phyloP scores from a whole-genome alignment of 2,329 filamentous ascomycete species.

The Macrophomina phaseolina region DNA sequence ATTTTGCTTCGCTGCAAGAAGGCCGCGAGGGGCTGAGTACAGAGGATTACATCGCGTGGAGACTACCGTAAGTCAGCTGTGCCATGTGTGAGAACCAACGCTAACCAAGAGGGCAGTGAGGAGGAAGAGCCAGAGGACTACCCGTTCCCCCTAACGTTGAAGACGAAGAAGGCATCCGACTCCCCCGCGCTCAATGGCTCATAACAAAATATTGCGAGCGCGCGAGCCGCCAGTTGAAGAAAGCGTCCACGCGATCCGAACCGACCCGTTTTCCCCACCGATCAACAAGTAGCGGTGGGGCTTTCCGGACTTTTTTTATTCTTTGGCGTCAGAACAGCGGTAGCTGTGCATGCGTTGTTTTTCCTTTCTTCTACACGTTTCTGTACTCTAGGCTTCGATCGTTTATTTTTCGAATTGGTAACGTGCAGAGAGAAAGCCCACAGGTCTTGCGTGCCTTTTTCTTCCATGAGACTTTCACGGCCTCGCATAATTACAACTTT shows the following conservation, averaged over 20 bases:
- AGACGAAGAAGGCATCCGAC: conserved; percentile 49
- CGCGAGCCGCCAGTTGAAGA: conserved; percentile 24
- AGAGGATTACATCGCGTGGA: conserved; percentile 98
- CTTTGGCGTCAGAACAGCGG: conserved; percentile 4
- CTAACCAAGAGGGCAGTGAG: conserved; percentile 64
- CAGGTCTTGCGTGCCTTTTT: neutral
- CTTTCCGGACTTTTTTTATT: conserved; percentile 22
- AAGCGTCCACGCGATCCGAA: conserved; percentile 21
- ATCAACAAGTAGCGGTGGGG: conserved; percentile 9
- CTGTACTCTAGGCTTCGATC: conserved; percentile 27
- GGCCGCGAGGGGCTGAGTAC: conserved; percentile 90
- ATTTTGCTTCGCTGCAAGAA: conserved; percentile 96
- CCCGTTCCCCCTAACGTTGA: conserved; percentile 72
- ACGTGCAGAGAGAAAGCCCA: conserved; percentile 8
- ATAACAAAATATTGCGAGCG: conserved; percentile 1
- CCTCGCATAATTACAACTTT: neutral
- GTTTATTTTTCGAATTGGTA: conserved; percentile 21
- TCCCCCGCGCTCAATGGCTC: conserved; percentile 39
- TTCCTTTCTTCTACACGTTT: neutral
- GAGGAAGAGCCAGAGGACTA: conserved; percentile 89
- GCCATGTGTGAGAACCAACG: conserved; percentile 1
- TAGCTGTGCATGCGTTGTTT: conserved; percentile 26
- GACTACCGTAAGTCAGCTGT: conserved; percentile 79
- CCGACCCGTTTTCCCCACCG: conserved; percentile 11
- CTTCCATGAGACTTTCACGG: neutral